A percentile compares a stretch with the other conserved stretches of the same genome.
Conservation (phyloP, 331 rosid genomes). For the Malus hybrid region DNA sequence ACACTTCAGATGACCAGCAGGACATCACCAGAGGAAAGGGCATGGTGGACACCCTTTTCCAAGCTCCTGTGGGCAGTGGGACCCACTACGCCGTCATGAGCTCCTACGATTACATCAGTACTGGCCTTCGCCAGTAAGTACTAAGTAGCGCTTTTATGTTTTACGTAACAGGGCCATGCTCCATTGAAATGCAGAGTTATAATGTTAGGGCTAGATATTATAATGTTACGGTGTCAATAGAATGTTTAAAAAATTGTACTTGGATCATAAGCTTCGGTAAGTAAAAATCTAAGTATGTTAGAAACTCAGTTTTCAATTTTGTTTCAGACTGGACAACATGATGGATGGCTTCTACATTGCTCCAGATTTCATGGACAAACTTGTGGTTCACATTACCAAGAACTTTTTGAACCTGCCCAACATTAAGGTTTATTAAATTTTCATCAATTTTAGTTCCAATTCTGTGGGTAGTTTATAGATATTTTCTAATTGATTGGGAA, state of each 20-base stretch:
- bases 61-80: constrained; percentile 59
- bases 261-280: no score
- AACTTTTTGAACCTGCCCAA: constrained; percentile 48
- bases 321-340: constrained; percentile 39
- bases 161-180: no score
- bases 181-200: no score
- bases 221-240: no score
- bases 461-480: not conserved
- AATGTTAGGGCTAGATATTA: no score
- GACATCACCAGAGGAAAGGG: constrained; percentile 89
- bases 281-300: no score
- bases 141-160: no score
- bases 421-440: constrained; percentile 28
- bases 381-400: constrained; percentile 48
- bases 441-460: not conserved
- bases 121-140: constrained; percentile 77
- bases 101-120: constrained; percentile 70
- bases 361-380: constrained; percentile 52
- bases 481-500: not conserved
- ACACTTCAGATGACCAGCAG: constrained; percentile 81
- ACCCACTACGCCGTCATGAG: constrained; percentile 73
- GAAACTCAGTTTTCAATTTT: not conserved
- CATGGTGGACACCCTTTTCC: constrained; percentile 65
- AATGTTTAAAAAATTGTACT: no score
- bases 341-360: constrained; percentile 51